Evolutionary conservation across 495 filamentous ascomycete genomes (phyloP).

Genomic region (Usnea hakonensis): DNA sequence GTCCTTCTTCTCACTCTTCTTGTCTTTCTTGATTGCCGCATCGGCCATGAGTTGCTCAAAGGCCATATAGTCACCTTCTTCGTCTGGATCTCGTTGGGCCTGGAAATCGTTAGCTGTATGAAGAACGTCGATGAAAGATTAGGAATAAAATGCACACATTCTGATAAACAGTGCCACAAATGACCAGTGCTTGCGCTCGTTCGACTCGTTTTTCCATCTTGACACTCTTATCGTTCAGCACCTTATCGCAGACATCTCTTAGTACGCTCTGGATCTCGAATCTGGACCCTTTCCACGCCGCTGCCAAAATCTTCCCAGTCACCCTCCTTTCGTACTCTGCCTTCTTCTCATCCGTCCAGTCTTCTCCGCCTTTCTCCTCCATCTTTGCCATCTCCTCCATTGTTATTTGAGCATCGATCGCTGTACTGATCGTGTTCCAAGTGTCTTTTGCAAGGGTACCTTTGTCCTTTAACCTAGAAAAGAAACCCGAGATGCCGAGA

Average conservation of each 20-base stretch:
- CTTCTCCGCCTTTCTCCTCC: slow-evolving; percentile 91
- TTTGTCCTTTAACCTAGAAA: slow-evolving; percentile 90
- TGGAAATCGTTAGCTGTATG: slow-evolving; percentile 33
- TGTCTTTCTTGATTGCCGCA: slow-evolving; percentile 83
- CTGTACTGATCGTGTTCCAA: slow-evolving; percentile 93
- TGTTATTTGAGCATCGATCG: slow-evolving; percentile 96
- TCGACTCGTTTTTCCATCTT: slow-evolving; percentile 78
- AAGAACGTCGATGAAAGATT: neutral
- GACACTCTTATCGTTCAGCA: slow-evolving; percentile 72
- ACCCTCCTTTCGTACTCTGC: slow-evolving; percentile 92
- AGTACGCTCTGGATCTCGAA: slow-evolving; percentile 97
- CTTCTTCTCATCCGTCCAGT: slow-evolving; percentile 98
- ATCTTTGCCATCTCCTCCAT: slow-evolving; percentile 98
- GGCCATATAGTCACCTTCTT: slow-evolving; percentile 97
- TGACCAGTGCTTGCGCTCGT: slow-evolving; percentile 77
- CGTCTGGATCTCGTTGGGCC: slow-evolving; percentile 86
- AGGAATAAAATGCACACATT: slow-evolving; percentile 50
- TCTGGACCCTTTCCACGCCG: slow-evolving; percentile 93
- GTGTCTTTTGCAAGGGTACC: slow-evolving; percentile 94
- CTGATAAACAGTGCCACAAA: slow-evolving; percentile 79
- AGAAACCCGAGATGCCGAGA: slow-evolving; percentile 91
- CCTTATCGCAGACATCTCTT: slow-evolving; percentile 73
- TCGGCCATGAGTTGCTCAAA: slow-evolving; percentile 98
- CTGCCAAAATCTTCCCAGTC: slow-evolving; percentile 97
- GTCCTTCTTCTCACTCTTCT: slow-evolving; percentile 62